phyloP scores from a whole-genome alignment of 768 basidiomycete genomes.

The Hygrocybe punicea region DNA sequence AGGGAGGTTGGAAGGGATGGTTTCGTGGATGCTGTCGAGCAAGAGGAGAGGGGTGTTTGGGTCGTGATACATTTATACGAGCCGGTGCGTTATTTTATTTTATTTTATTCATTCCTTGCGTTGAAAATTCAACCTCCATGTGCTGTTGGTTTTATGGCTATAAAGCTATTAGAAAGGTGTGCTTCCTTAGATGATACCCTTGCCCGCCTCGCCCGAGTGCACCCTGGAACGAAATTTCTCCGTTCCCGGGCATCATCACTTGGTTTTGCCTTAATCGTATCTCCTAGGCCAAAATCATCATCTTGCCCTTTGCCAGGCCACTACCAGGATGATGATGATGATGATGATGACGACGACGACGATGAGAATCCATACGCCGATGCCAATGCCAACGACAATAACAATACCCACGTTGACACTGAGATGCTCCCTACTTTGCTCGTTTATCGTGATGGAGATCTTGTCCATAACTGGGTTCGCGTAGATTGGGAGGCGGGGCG shows the following conservation, averaged over 20 bases:
- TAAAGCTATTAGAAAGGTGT: constrained; percentile 73
- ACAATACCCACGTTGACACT: constrained; percentile 22
- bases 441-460: constrained; percentile 53
- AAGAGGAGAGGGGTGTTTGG: constrained; percentile 66
- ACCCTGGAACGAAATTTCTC: constrained; percentile 77
- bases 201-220: constrained; percentile 61
- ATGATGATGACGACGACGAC: constrained; percentile 24
- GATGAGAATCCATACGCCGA: too few relatives aligned
- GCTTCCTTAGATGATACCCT: constrained; percentile 66
- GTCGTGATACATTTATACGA: constrained; percentile 86
- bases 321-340: constrained; percentile 27
- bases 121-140: neutral
- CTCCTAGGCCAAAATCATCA: neutral
- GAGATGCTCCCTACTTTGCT: constrained; percentile 15
- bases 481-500: constrained; percentile 75
- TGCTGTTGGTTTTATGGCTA: too few relatives aligned
- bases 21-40: constrained; percentile 71
- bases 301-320: constrained; percentile 29
- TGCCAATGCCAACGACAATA: too few relatives aligned
- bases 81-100: constrained; percentile 46
- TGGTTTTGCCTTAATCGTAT: neutral
- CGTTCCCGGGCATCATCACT: constrained; percentile 74
- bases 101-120: neutral
- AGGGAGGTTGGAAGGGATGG: constrained; percentile 74
- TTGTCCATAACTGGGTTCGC: constrained; percentile 84